phyloP scores from a whole-genome alignment of 768 basidiomycete genomes.

The Erythrobasidium yunnanense region DNA sequence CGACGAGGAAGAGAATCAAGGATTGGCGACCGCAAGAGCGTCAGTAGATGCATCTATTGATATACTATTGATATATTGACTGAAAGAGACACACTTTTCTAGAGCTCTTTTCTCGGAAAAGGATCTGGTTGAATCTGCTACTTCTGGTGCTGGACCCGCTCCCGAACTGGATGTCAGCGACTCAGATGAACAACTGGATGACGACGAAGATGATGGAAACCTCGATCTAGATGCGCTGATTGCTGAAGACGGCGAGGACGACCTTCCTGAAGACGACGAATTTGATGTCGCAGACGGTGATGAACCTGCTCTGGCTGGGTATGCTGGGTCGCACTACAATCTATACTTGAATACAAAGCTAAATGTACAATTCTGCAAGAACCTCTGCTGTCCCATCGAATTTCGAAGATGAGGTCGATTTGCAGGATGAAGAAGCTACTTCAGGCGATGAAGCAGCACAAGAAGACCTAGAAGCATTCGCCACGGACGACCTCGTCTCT shows the following conservation, averaged over 20 bases:
- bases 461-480: slow-evolving; percentile 46
- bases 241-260: slow-evolving; percentile 14
- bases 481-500: slow-evolving; percentile 45
- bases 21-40: slow-evolving; percentile 42
- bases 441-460: slow-evolving; percentile 29
- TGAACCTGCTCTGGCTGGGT: slow-evolving; percentile 41
- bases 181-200: slow-evolving; percentile 43
- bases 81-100: not conserved
- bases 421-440: slow-evolving; percentile 3
- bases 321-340: slow-evolving; percentile 14
- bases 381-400: not conserved
- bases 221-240: slow-evolving; percentile 24
- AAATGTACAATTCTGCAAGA: not conserved
- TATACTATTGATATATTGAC: not conserved
- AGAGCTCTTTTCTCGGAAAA: slow-evolving; percentile 36
- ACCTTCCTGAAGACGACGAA: slow-evolving; percentile 35
- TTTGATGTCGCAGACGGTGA: slow-evolving; percentile 40
- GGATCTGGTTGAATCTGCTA: slow-evolving; percentile 30
- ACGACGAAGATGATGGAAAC: slow-evolving; percentile 28
- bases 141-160: slow-evolving; percentile 5
- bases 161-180: not conserved
- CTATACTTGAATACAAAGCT: no score
- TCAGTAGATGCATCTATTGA: slow-evolving; percentile 1
- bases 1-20: slow-evolving; percentile 47
- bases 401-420: not conserved